These are phyloP conservation scores for Citrullus amarus DNA, from an alignment of 306 rosid species.

Conservation along the genomic window DNA sequence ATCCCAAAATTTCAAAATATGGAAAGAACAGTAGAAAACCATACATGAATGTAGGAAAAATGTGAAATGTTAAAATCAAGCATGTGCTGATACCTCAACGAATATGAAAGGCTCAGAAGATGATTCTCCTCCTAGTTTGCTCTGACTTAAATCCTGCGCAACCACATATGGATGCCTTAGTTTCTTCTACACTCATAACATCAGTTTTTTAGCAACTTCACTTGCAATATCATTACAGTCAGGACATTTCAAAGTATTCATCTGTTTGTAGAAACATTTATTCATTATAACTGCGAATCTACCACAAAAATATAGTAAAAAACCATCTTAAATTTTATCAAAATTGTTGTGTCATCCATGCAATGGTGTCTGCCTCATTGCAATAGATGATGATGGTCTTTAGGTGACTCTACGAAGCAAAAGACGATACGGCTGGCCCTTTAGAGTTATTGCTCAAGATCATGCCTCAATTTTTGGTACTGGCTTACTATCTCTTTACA, in stretches of 20 bases:
- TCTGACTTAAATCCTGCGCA: conserved; percentile 59
- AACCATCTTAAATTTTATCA: background rate
- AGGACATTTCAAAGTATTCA: background rate
- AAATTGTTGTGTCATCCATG: background rate
- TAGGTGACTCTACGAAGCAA: background rate
- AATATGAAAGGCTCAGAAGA: conserved; percentile 44
- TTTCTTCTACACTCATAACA: background rate
- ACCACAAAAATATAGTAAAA: background rate
- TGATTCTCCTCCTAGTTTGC: conserved; percentile 47
- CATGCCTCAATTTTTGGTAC: background rate
- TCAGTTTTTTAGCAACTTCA: background rate
- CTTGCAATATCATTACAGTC: background rate
- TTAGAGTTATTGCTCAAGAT: background rate
- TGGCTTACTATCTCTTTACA: background rate
- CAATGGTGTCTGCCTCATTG: background rate
- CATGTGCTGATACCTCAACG: conserved; percentile 48
- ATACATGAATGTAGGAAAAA: background rate
- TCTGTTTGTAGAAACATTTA: background rate
- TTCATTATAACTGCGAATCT: background rate
- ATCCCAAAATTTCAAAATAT: background rate
- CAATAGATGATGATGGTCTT: background rate
- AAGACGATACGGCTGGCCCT: background rate
- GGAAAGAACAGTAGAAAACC: background rate
- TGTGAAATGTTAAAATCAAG: background rate
- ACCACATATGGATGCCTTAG: background rate